Conservation (phyloP, 306 rosid species). For the Quercus aquifolioides region DNA sequence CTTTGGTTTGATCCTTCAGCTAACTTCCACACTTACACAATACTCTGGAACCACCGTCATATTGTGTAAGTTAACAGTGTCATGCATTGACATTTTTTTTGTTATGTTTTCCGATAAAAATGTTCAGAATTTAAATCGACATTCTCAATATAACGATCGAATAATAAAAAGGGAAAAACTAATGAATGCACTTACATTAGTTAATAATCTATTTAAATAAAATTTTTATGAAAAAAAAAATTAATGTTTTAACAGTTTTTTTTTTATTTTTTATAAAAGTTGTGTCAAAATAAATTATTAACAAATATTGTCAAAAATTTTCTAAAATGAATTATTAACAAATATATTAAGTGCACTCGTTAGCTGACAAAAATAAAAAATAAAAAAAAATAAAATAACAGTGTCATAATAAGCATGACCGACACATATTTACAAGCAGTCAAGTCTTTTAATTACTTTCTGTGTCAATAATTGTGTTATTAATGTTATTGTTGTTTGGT, state of each 20-base stretch:
- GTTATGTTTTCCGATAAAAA: too few species aligned
- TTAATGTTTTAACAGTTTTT: rapidly evolving
- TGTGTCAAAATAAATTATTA: rapidly evolving
- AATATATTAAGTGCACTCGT: too few species aligned
- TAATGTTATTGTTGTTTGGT: not conserved
- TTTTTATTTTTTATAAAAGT: rapidly evolving
- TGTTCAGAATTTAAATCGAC: too few species aligned
- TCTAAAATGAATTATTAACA: too few species aligned
- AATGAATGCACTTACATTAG: rapidly evolving
- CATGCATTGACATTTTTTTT: not conserved
- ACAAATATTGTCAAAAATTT: too few species aligned
- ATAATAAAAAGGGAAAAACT: too few species aligned
- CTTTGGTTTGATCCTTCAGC: constrained; percentile 93
- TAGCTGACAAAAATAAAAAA: too few species aligned
- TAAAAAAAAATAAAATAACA: not conserved
- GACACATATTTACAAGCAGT: not conserved
- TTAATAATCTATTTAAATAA: too few species aligned
- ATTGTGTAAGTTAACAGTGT: constrained; percentile 51
- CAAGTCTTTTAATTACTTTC: too few species aligned
- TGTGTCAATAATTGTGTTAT: too few species aligned
- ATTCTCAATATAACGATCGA: not conserved
- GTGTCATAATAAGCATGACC: not conserved
- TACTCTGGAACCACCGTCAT: constrained; percentile 64
- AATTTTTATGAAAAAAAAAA: not conserved
- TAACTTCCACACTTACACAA: constrained; percentile 76